These are phyloP conservation scores for Alectoria sarmentosa DNA, from an alignment of 495 filamentous ascomycete species.

Conservation along the genomic window DNA sequence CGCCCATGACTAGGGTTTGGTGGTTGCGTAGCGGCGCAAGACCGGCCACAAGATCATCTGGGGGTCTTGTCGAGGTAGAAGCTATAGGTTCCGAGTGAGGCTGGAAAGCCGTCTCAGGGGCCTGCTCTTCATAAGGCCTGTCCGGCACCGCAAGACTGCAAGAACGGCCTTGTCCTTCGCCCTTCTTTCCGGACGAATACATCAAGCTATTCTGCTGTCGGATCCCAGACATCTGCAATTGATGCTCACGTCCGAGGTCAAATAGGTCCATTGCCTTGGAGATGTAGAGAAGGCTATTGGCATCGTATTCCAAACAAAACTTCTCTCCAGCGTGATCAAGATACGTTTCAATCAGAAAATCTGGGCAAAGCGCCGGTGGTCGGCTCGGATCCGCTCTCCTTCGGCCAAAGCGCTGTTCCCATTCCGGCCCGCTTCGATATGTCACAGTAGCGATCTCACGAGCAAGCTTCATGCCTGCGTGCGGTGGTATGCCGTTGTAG, in stretches of 20 bases:
- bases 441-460: constrained; percentile 97
- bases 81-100: constrained; percentile 15
- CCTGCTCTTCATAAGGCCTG: constrained; percentile 76
- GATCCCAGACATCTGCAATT: constrained; percentile 41
- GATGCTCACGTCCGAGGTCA: constrained; percentile 70
- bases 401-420: constrained; percentile 91
- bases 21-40: constrained; percentile 64
- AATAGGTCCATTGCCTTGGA: constrained; percentile 99
- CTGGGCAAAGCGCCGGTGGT: constrained; percentile 87
- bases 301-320: constrained; percentile 96
- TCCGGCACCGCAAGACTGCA: constrained; percentile 86
- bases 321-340: constrained; percentile 98
- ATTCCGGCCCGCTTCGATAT: constrained; percentile 93
- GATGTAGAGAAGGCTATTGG: constrained; percentile 93
- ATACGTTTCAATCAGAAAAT: constrained; percentile 98
- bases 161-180: constrained; percentile 33
- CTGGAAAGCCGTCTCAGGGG: constrained; percentile 36
- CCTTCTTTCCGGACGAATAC: constrained; percentile 34
- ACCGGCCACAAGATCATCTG: constrained; percentile 72
- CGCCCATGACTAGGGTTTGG: constrained; percentile 81
- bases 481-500: constrained; percentile 82
- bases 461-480: constrained; percentile 95
- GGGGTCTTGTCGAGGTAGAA: constrained; percentile 39
- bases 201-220: constrained; percentile 45
- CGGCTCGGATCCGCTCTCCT: constrained; percentile 77